A percentile compares a stretch with the other conserved stretches of the same genome.
Conservation (phyloP, 1,139 yeast genomes). For the Nakaseomyces sp. region DNA sequence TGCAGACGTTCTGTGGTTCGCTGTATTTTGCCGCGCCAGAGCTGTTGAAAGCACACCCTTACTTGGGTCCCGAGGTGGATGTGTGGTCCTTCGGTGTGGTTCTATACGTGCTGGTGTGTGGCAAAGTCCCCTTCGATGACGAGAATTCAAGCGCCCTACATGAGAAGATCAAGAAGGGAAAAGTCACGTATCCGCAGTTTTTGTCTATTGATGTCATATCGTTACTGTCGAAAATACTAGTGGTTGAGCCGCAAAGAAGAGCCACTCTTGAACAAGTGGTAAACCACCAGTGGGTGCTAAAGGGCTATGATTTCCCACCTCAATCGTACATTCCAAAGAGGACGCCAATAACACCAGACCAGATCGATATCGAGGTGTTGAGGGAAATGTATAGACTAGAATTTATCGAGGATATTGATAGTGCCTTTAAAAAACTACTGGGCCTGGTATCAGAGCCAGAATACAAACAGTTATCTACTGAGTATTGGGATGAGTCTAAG, state of each 20-base stretch:
- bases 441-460: constrained; percentile 53
- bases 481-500: constrained; percentile 16
- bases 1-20: constrained; percentile 93
- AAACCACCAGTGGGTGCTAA: constrained; percentile 87
- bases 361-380: constrained; percentile 56
- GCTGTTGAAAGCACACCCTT: constrained; percentile 80
- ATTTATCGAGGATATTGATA: constrained; percentile 56
- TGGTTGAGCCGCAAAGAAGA: constrained; percentile 74
- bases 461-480: constrained; percentile 40
- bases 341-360: constrained; percentile 55
- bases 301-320: constrained; percentile 72
- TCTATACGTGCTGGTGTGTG: constrained; percentile 84
- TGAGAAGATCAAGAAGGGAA: constrained; percentile 85
- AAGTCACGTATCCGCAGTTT: constrained; percentile 80
- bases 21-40: constrained; percentile 98
- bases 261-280: constrained; percentile 72
- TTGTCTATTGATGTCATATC: constrained; percentile 73
- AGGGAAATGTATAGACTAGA: constrained; percentile 73
- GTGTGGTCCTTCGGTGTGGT: constrained; percentile 98
- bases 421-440: constrained; percentile 49
- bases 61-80: constrained; percentile 93
- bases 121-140: constrained; percentile 97
- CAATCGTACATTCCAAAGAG: constrained; percentile 66
- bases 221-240: constrained; percentile 75
- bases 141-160: constrained; percentile 85